Evolutionary conservation across 345 rosid genomes (phyloP), one percentile per base, ranked within the genome.

Genomic region (Salix udensis): DNA sequence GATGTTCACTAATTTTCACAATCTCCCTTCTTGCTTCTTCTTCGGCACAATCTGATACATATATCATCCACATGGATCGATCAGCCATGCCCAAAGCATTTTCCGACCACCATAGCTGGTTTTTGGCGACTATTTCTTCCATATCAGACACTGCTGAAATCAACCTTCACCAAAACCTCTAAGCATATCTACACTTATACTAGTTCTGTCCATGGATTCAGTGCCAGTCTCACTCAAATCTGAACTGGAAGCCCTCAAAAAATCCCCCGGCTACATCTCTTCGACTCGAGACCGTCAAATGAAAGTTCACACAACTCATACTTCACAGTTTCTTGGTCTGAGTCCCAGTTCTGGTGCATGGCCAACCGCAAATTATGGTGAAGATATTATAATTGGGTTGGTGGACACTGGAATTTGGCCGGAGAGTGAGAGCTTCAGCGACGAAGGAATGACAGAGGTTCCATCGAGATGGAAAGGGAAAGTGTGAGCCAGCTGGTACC

Each of bases 401-500:
- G 82, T 87, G 21, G 90, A 87, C 61, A 82, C 87, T 0, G 90
- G 90, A 53, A 77, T 87, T 55, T 87, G 88, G 90, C 90, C 88
- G 0, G 86, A 88, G 67, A 86, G 85, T 44, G 77, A 79, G 66
- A 88, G 87, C 85, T 88, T 88, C 70, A 67, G 24, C 0, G 91
- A 86, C 8, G 28, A 76, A 19, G 88, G 88, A 48, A 77, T 86
- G 71, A 48, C 66, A 1, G 23, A 76, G 1, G 65, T 85, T 50
- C 88, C 90, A 0, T 44, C 78, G 0, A 82, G 85, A 80, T 87
- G 88, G 90, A 85, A 79, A 77, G 90, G 90, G 0, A 67, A 24
- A 55, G n/a, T 82, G 88, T n/a, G 82, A 48, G 40, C 15, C 76
- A 5, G 34, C 34, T 31, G 76, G 80, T 0, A 23, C 19, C 7